These are phyloP conservation scores for Candida nonsorbophila DNA, from an alignment of 805 yeast genomes.

Conservation along the genomic window DNA sequence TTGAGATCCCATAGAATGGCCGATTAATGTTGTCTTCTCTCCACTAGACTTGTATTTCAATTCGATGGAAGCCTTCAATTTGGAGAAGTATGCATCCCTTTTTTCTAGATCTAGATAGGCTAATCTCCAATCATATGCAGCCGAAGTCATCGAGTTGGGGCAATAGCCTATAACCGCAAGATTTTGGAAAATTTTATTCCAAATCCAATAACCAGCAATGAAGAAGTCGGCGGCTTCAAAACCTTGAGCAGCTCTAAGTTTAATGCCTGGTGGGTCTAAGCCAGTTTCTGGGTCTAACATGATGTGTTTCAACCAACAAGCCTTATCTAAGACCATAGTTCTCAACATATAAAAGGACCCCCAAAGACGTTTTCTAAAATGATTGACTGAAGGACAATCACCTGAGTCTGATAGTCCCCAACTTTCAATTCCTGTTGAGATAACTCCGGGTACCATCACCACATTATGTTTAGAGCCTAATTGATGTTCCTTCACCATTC, in stretches of 20 bases:
- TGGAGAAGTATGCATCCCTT: constrained; percentile 81
- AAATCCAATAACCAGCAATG: constrained; percentile 97
- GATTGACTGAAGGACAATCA: constrained; percentile 78
- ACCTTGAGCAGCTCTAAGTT: constrained; percentile 87
- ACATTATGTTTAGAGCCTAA: constrained; percentile 67
- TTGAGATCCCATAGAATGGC: constrained; percentile 98
- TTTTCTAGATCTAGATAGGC: constrained; percentile 83
- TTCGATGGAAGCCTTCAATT: constrained; percentile 72
- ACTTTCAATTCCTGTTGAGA: constrained; percentile 89
- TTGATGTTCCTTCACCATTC: constrained; percentile 47
- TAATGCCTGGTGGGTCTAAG: constrained; percentile 80
- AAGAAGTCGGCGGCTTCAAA: constrained; percentile 96
- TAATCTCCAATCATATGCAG: constrained; percentile 95
- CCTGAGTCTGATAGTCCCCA: constrained; percentile 78
- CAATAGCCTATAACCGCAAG: constrained; percentile 92
- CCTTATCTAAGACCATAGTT: constrained; percentile 86
- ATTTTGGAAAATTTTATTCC: constrained; percentile 95
- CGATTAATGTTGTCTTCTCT: constrained; percentile 71
- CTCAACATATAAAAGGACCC: constrained; percentile 94
- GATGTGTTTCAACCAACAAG: constrained; percentile 90
- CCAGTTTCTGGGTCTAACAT: constrained; percentile 90
- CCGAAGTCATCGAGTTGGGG: constrained; percentile 84
- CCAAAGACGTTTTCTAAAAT: constrained; percentile 91
- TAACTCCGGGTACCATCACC: constrained; percentile 92
- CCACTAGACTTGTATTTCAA: constrained; percentile 41